Conservation (phyloP, 164 flowering plant genomes). For the Malania oleifera region DNA sequence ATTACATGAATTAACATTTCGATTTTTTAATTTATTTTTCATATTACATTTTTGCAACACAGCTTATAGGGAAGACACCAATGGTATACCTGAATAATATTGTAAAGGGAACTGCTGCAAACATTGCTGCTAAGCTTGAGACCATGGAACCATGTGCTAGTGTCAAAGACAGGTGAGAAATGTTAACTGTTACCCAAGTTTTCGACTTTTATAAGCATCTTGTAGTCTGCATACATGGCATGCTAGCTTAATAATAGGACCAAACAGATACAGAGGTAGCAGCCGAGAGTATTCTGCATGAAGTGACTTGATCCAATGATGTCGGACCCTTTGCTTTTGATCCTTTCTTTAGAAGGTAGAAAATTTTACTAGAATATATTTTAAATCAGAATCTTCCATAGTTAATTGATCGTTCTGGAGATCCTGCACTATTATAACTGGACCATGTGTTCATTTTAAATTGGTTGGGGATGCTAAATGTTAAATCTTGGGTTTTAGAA, state of each 20-base stretch:
- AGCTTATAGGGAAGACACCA: slow-evolving; percentile 97
- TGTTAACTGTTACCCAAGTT: not conserved
- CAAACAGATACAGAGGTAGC: not conserved
- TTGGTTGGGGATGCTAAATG: too few relatives aligned
- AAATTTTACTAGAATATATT: too few relatives aligned
- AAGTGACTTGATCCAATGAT: not conserved
- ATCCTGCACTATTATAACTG: too few relatives aligned
- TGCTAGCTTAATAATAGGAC: not conserved
- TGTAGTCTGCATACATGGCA: not conserved
- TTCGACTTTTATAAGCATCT: not conserved
- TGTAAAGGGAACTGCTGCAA: slow-evolving; percentile 70
- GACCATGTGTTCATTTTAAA: too few relatives aligned
- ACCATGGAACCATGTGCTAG: slow-evolving; percentile 97
- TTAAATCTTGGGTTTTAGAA: too few relatives aligned
- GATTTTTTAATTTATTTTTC: not conserved
- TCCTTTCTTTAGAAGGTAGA: too few relatives aligned
- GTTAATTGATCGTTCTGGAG: not conserved
- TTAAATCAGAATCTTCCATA: not conserved
- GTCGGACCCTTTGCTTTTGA: not conserved
- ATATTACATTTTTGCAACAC: slow-evolving; percentile 14
- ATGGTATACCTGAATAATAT: slow-evolving; percentile 90
- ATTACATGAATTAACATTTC: not conserved
- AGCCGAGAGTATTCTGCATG: not conserved
- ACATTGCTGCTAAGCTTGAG: slow-evolving; percentile 94
- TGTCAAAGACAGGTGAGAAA: slow-evolving; percentile 85